These are phyloP conservation scores for Boletus bicolor DNA, from an alignment of 768 basidiomycete species.

Conservation along the genomic window DNA sequence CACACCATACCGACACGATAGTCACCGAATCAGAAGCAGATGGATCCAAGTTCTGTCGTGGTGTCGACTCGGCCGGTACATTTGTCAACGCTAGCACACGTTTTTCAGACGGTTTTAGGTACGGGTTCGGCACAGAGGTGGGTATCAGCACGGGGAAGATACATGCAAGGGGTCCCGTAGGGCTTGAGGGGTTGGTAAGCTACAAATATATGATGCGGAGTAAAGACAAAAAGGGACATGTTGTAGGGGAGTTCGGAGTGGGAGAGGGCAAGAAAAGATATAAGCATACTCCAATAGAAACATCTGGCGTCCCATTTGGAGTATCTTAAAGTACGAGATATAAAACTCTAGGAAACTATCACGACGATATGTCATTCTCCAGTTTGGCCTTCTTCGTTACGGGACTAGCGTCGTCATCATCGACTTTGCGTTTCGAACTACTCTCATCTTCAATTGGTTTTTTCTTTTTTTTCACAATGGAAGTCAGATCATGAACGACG, in stretches of 20 bases:
- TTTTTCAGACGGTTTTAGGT: slow-evolving; percentile 95
- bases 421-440: slow-evolving; percentile 67
- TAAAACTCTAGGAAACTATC: slow-evolving; percentile 1
- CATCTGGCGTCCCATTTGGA: slow-evolving; percentile 26
- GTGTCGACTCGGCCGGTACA: slow-evolving; percentile 88
- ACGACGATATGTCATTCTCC: slow-evolving; percentile 35
- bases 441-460: slow-evolving; percentile 35
- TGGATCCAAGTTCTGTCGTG: slow-evolving; percentile 73
- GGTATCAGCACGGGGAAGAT: slow-evolving; percentile 97
- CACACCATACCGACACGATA: slow-evolving; percentile 94
- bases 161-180: slow-evolving; percentile 95
- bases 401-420: slow-evolving; percentile 47
- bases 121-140: slow-evolving; percentile 97
- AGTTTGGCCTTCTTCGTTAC: slow-evolving; percentile 62
- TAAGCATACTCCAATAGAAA: slow-evolving; percentile 48
- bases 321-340: not conserved
- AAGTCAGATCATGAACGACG: slow-evolving; percentile 77
- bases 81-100: slow-evolving; percentile 95
- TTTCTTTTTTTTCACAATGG: slow-evolving; percentile 88
- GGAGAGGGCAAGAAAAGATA: slow-evolving; percentile 70
- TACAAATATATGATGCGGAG: slow-evolving; percentile 96
- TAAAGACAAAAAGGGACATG: slow-evolving; percentile 67
- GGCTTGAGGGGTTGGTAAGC: slow-evolving; percentile 87
- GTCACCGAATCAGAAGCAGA: slow-evolving; percentile 74
- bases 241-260: slow-evolving; percentile 81